These are phyloP conservation scores for Pseudogymnoascus sp. DNA, from an alignment of 2,329 filamentous ascomycete genomes.

Conservation along the genomic window DNA sequence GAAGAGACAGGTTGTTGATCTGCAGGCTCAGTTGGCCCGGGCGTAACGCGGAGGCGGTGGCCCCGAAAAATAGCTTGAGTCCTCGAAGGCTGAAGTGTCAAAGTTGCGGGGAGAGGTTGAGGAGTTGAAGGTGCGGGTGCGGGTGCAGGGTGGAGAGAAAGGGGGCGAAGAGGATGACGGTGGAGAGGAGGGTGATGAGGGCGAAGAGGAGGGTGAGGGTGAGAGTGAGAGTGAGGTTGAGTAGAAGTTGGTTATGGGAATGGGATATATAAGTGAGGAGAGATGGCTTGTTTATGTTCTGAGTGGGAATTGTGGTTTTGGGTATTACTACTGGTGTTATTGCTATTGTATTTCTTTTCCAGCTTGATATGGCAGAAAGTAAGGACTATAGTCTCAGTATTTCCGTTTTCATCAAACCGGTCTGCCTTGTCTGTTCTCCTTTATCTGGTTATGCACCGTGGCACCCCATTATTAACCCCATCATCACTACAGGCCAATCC, in stretches of 20 bases:
- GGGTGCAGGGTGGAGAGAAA: neutral
- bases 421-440: neutral
- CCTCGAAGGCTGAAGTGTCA: neutral
- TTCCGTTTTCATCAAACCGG: neutral
- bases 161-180: neutral
- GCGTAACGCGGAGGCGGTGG: neutral
- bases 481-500: neutral
- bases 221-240: neutral
- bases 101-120: neutral
- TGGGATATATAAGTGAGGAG: neutral
- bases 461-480: neutral
- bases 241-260: neutral
- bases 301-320: neutral
- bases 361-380: neutral
- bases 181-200: neutral
- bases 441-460: neutral
- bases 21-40: neutral
- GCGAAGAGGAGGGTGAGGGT: neutral
- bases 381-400: neutral
- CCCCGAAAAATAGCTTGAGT: neutral
- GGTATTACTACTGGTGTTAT: neutral
- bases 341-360: neutral
- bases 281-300: neutral
- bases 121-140: neutral
- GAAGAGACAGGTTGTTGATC: neutral